phyloP scores from a whole-genome alignment of 768 basidiomycete species.

The Agrocybe chaxingu region DNA sequence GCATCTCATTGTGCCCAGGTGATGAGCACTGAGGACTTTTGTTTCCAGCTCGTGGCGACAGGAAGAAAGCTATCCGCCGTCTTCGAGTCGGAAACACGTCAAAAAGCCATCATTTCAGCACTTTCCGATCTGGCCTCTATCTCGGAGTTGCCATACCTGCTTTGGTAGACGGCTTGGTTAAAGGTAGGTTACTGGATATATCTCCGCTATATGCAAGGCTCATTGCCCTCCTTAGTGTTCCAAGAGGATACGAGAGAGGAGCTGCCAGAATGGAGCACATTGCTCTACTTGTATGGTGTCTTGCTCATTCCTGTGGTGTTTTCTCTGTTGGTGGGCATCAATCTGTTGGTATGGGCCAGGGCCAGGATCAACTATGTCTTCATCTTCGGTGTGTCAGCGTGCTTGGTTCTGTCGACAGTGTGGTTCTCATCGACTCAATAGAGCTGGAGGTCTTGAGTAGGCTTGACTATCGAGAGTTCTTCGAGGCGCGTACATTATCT shows the following conservation, averaged over 20 bases:
- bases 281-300: slow-evolving; percentile 78
- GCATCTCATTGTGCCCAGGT: not conserved
- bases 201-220: too few species aligned
- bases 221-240: slow-evolving; percentile 7
- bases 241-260: slow-evolving; percentile 11
- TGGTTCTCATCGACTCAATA: slow-evolving; percentile 18
- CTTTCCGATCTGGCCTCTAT: slow-evolving; percentile 70
- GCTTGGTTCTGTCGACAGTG: slow-evolving; percentile 7
- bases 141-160: slow-evolving; percentile 75
- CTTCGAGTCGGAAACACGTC: slow-evolving; percentile 51
- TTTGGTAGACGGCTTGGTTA: slow-evolving; percentile 56
- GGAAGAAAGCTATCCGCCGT: slow-evolving; percentile 68
- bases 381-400: slow-evolving; percentile 63
- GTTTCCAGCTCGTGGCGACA: slow-evolving; percentile 58
- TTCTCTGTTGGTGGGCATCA: slow-evolving; percentile 74
- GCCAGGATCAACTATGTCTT: slow-evolving; percentile 91
- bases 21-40: not conserved
- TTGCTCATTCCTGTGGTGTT: slow-evolving; percentile 75
- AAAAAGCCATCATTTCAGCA: slow-evolving; percentile 66
- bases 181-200: slow-evolving; percentile 37
- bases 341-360: slow-evolving; percentile 73
- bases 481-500: slow-evolving; percentile 33
- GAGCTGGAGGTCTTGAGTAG: slow-evolving; percentile 70
- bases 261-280: slow-evolving; percentile 68
- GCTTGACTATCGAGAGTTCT: slow-evolving; percentile 77